Base-by-base conservation (phyloP, 306 rosid species). In the Lathyrus oleraceus region DNA sequence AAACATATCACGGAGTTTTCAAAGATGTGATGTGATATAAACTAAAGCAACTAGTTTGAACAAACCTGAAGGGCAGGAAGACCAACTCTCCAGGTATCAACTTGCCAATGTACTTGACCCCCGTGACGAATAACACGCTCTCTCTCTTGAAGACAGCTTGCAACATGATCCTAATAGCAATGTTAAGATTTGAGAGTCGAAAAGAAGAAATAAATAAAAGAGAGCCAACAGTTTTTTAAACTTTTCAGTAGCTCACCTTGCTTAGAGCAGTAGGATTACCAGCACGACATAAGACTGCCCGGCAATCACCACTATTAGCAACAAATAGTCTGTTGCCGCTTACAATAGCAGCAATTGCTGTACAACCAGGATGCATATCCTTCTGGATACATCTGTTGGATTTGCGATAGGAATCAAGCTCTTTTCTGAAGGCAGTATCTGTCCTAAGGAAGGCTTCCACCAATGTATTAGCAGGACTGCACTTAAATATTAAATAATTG, bases 331-430 rank as follows among this genome's bases (percentile, higher is more conserved):
- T 90, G 86, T 77, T 81, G 77, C 87, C 70, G 62, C 85, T 84
- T 51, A 94, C 73, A 74, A 94, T 89, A 76, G 92, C 71, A 54
- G 76, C 69, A n/a, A 87, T 77, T 4, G 98, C 97, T 7, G 97
- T 90, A 83, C 98, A 94, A 40, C 97, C 98, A 56, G 98, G 97
- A 84, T 90, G 89, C 95, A 94, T 88, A 40, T 90, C 91, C 78
- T 90, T 94, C 81, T 83, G 83, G 52, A 72, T 75, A 47, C 81
- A 84, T 79, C 90, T 79, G 61, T 83, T 90, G 81, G 96, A 84
- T 78, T 91, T 81, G 32, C 89, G 87, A 77, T 60, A 78, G 36
- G 83, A 79, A 54, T 83, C 87, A 36, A 94, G 83, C 79, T 90
- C 89, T 53, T 75, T 72, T 90, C 92, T 87, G 78, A 94, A 94